Conservation (phyloP, 2,329 filamentous ascomycete genomes). For the Dactylellina leptospora region DNA sequence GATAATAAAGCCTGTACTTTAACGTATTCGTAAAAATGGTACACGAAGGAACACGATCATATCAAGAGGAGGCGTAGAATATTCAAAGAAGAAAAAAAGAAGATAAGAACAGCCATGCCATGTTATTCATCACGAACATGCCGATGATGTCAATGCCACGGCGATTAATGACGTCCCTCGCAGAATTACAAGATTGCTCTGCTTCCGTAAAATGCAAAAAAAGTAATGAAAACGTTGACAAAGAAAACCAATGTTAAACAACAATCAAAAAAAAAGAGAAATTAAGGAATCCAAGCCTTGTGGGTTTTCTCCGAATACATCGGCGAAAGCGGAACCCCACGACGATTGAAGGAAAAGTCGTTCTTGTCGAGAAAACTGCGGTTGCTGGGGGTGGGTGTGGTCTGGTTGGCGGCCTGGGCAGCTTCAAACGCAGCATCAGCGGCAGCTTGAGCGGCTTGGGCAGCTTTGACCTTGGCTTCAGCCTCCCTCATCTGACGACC, state of each 20-base stretch:
- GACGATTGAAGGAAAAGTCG: conserved; percentile 14
- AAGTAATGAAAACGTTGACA: background rate
- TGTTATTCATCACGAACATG: conserved; percentile 16
- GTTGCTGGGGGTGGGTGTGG: no score
- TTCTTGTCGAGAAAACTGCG: conserved; percentile 4
- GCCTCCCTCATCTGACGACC: conserved; percentile 11
- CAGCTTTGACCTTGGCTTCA: conserved; percentile 5
- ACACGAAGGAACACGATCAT: no score
- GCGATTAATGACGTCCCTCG: background rate
- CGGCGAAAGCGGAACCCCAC: conserved; percentile 5
- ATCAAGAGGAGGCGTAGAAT: no score
- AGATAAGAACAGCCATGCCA: background rate
- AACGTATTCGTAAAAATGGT: no score
- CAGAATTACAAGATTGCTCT: conserved; percentile 1
- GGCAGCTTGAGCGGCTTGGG: background rate
- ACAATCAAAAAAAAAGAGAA: conserved; percentile 4
- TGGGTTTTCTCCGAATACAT: background rate
- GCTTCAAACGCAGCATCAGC: background rate
- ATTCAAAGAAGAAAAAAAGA: background rate
- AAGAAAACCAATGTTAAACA: background rate
- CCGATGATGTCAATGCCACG: conserved; percentile 11
- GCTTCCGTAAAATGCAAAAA: background rate
- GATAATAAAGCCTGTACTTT: no score
- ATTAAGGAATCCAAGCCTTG: background rate
- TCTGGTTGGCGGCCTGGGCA: no score